Conservation (phyloP, 768 basidiomycete genomes). For the Tylopilus sp. region DNA sequence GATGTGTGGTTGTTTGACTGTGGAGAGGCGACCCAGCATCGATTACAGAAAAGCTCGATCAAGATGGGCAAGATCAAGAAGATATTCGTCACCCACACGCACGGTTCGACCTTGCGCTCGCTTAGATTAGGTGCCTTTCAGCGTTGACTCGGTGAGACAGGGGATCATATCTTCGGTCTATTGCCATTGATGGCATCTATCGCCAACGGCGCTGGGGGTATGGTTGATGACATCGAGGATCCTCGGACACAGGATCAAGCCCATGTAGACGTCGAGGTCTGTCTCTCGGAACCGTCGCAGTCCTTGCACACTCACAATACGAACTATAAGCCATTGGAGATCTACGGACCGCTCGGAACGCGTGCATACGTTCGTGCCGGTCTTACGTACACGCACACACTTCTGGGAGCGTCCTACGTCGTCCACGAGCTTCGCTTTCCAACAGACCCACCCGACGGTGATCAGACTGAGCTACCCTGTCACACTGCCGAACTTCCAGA, state of each 20-base stretch:
- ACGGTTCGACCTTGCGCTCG: conserved; percentile 46
- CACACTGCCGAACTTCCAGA: conserved; percentile 51
- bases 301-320: conserved; percentile 10
- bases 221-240: conserved; percentile 55
- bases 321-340: conserved; percentile 64
- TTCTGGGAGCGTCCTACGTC: conserved; percentile 63
- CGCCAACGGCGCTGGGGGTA: conserved; percentile 73
- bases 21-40: conserved; percentile 81
- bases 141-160: conserved; percentile 36
- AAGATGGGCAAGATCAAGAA: conserved; percentile 79
- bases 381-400: conserved; percentile 65
- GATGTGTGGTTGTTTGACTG: conserved; percentile 87
- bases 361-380: conserved; percentile 74
- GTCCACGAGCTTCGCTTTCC: conserved; percentile 79
- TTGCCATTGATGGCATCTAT: conserved; percentile 64
- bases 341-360: conserved; percentile 84
- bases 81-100: conserved; percentile 87
- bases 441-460: conserved; percentile 52
- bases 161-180: conserved; percentile 80
- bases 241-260: conserved; percentile 38
- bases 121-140: neutral
- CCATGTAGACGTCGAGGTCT: conserved; percentile 12
- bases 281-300: conserved; percentile 1
- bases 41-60: conserved; percentile 65
- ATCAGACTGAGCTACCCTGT: conserved; percentile 43